Conservation (phyloP, 2,329 filamentous ascomycete genomes). For the Camillea tinctor region DNA sequence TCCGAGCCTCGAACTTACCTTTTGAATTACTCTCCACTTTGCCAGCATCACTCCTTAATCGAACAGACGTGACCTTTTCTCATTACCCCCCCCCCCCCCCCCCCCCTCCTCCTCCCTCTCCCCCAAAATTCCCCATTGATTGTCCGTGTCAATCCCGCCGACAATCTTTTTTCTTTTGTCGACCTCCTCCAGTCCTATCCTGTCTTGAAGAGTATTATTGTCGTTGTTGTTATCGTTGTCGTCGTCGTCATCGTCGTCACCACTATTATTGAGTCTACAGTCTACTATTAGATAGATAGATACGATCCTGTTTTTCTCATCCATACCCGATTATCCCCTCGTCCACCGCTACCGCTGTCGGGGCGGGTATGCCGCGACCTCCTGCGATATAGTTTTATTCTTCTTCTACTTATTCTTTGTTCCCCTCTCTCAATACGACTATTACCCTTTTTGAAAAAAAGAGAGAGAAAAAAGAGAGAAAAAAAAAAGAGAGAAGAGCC, state of each 20-base stretch:
- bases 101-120: neutral
- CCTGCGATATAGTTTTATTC: constrained; percentile 16
- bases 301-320: constrained; percentile 8
- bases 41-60: neutral
- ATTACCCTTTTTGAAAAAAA: constrained; percentile 2
- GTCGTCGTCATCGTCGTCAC: neutral
- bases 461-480: too few relatives aligned
- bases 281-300: neutral
- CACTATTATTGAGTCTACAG: neutral
- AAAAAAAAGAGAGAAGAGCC: too few relatives aligned
- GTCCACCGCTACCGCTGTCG: constrained; percentile 18
- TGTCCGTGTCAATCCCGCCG: neutral
- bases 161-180: neutral
- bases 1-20: neutral
- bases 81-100: neutral
- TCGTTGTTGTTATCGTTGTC: neutral
- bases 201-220: neutral
- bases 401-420: too few relatives aligned
- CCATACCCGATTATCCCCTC: constrained; percentile 13
- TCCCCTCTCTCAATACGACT: neutral
- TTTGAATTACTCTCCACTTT: neutral
- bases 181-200: neutral
- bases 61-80: neutral
- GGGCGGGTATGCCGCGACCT: constrained; percentile 22
- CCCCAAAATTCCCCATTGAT: neutral